phyloP scores from a whole-genome alignment of 2,329 filamentous ascomycete species.

The Calonectria leucothoes region DNA sequence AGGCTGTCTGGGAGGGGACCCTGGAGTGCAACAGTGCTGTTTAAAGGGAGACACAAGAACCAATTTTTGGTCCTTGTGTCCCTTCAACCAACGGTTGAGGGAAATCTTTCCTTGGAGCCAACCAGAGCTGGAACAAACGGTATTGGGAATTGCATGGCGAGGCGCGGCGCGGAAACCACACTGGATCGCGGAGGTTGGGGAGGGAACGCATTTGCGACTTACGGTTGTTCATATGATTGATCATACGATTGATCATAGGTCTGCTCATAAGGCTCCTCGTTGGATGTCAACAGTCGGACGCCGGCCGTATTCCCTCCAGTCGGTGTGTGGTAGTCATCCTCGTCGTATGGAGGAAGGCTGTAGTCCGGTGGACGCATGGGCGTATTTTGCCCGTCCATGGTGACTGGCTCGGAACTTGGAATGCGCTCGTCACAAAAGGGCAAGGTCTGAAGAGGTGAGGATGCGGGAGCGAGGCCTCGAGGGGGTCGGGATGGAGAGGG shows the following conservation, averaged over 20 bases:
- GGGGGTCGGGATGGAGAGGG: constrained; percentile 6
- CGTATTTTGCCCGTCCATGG: constrained; percentile 63
- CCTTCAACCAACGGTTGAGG: constrained; percentile 17
- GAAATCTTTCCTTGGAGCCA: background rate
- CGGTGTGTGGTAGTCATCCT: constrained; percentile 61
- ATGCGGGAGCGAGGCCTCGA: constrained; percentile 10
- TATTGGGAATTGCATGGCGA: constrained; percentile 23
- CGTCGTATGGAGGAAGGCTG: constrained; percentile 66
- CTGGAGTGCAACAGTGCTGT: constrained; percentile 24
- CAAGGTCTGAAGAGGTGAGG: constrained; percentile 11
- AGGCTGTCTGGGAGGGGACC: constrained; percentile 36
- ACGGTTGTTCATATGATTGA: constrained; percentile 65
- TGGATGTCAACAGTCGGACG: constrained; percentile 71
- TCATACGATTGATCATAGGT: constrained; percentile 66
- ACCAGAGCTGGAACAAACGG: constrained; percentile 3
- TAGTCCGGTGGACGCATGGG: constrained; percentile 69
- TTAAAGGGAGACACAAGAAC: constrained; percentile 24
- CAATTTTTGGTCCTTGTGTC: constrained; percentile 5
- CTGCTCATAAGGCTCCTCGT: constrained; percentile 65
- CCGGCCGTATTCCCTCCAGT: constrained; percentile 62
- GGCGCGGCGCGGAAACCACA: background rate
- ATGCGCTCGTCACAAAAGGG: constrained; percentile 41
- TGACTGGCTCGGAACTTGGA: constrained; percentile 40
- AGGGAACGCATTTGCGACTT: constrained; percentile 56
- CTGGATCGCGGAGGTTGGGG: constrained; percentile 10